phyloP scores from a whole-genome alignment of 208 protist species.

The Phytomonas sp. region DNA sequence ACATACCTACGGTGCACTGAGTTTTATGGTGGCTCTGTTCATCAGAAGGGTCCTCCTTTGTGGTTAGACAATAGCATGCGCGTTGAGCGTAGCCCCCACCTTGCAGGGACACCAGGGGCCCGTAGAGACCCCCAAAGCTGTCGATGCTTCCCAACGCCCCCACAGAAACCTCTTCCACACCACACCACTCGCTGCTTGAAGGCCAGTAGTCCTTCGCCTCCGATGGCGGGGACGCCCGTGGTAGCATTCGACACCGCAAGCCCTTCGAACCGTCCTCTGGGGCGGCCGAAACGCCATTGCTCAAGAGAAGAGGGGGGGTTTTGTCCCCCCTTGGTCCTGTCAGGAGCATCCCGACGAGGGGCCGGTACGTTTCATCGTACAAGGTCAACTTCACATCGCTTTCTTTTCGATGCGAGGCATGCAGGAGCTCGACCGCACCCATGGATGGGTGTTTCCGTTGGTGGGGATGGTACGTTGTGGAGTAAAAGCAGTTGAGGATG shows the following conservation, averaged over 20 bases:
- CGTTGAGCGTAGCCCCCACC: conserved; percentile 29
- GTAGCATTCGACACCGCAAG: not conserved
- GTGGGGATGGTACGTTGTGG: conserved; percentile 22
- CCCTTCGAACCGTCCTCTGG: not conserved
- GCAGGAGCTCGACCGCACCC: conserved; percentile 65
- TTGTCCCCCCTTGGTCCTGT: conserved; percentile 29
- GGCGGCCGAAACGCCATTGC: not conserved
- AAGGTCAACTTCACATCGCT: conserved; percentile 68
- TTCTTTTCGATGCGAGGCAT: conserved; percentile 36
- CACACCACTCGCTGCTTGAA: not conserved
- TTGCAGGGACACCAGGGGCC: conserved; percentile 17
- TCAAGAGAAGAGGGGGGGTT: not conserved
- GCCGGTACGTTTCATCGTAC: conserved; percentile 33
- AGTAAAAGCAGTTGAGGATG: conserved; percentile 63
- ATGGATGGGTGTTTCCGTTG: conserved; percentile 32
- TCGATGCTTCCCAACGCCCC: conserved; percentile 10
- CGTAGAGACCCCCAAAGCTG: conserved; percentile 36
- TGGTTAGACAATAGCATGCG: conserved; percentile 16
- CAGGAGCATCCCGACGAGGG: conserved; percentile 55
- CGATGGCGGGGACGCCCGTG: not conserved
- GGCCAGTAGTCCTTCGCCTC: not conserved
- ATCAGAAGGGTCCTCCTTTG: not conserved
- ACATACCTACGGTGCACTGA: not conserved
- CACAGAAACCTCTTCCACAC: not conserved
- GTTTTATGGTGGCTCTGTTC: not conserved